Conservation (phyloP, 2,329 filamentous ascomycete species). For the Alternaria longipes region DNA sequence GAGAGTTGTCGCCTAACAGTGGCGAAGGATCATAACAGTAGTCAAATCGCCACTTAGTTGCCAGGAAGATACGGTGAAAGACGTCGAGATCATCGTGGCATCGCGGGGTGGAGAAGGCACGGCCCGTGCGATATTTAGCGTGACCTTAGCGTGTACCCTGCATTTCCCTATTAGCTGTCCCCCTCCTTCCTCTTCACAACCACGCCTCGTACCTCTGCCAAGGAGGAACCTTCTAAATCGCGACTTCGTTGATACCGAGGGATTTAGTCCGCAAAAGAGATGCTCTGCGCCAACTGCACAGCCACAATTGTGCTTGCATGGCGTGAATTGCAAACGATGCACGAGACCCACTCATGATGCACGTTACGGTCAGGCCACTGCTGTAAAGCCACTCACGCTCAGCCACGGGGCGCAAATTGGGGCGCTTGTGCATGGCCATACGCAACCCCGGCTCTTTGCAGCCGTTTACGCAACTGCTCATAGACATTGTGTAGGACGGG, state of each 20-base stretch:
- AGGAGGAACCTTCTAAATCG: not conserved
- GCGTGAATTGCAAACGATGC: slow-evolving; percentile 17
- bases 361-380: slow-evolving; percentile 27
- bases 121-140: slow-evolving; percentile 13
- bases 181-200: not conserved
- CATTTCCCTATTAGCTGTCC: not conserved
- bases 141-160: slow-evolving; percentile 7
- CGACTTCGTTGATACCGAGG: not conserved
- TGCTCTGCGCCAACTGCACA: slow-evolving; percentile 9
- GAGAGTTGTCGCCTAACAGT: not conserved
- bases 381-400: slow-evolving; percentile 27
- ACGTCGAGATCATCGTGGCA: not conserved
- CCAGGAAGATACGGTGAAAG: not conserved
- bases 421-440: slow-evolving; percentile 22
- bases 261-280: not conserved
- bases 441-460: slow-evolving; percentile 16
- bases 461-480: slow-evolving; percentile 2
- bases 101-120: slow-evolving; percentile 2
- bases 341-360: slow-evolving; percentile 30
- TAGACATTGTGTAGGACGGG: slow-evolving; percentile 6
- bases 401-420: slow-evolving; percentile 31
- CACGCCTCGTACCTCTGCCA: not conserved
- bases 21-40: not conserved
- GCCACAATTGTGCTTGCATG: slow-evolving; percentile 20
- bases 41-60: not conserved